phyloP scores from a whole-genome alignment of 1,284 basidiomycete genomes.

The Pseudozyma sp. region DNA sequence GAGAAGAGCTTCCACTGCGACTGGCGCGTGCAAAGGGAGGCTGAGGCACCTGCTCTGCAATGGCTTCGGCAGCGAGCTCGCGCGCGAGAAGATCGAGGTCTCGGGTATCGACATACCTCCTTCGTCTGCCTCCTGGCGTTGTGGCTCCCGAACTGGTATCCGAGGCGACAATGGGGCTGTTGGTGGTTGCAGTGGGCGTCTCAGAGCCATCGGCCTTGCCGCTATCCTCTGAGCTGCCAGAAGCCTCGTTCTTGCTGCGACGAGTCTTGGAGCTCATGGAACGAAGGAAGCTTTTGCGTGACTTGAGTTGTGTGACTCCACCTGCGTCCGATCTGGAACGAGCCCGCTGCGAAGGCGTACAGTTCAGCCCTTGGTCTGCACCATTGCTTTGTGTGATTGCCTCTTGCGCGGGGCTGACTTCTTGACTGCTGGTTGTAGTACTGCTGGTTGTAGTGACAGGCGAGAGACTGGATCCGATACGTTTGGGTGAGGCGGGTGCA shows the following conservation, averaged over 20 bases:
- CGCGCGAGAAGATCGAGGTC: constrained; percentile 56
- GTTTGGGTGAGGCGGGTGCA: constrained; percentile 45
- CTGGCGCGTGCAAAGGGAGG: constrained; percentile 43
- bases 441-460: constrained; percentile 16
- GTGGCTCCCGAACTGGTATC: constrained; percentile 24
- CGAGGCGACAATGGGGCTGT: constrained; percentile 15
- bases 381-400: background rate
- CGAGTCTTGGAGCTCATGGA: constrained; percentile 29
- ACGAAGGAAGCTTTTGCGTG: constrained; percentile 41
- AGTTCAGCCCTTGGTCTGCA: constrained; percentile 7
- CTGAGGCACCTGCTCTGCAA: constrained; percentile 41
- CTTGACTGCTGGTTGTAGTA: constrained; percentile 9
- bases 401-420: constrained; percentile 1
- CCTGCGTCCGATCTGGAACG: constrained; percentile 50
- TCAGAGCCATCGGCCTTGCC: constrained; percentile 3
- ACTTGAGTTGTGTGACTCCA: constrained; percentile 25
- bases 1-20: constrained; percentile 46
- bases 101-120: constrained; percentile 55
- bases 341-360: constrained; percentile 31
- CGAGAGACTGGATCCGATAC: constrained; percentile 23
- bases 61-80: constrained; percentile 59
- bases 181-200: constrained; percentile 22
- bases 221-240: constrained; percentile 1
- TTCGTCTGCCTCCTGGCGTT: constrained; percentile 37
- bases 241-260: constrained; percentile 12